Conservation (phyloP, 1,284 basidiomycete genomes). For the Leccinum griseonigrum region DNA sequence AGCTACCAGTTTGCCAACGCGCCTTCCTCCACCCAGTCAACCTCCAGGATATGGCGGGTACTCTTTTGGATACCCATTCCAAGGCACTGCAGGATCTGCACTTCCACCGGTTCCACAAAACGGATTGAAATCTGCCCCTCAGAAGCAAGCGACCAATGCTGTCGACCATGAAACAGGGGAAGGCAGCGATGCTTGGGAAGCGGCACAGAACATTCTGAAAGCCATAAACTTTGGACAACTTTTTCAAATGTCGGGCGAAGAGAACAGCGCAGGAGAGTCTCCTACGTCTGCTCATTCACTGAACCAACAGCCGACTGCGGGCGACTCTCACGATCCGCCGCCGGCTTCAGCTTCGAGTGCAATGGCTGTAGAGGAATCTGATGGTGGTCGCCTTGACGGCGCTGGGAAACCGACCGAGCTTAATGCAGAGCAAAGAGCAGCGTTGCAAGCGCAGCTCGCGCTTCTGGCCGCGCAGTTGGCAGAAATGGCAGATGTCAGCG, state of each 20-base stretch:
- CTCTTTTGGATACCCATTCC: constrained; percentile 28
- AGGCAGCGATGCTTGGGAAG: constrained; percentile 63
- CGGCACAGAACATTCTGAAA: constrained; percentile 72
- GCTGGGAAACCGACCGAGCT: constrained; percentile 16
- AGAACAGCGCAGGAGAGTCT: constrained; percentile 23
- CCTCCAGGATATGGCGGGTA: constrained; percentile 29
- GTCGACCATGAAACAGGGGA: constrained; percentile 39
- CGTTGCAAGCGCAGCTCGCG: constrained; percentile 61
- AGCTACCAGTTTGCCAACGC: constrained; percentile 31
- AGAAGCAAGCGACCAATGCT: constrained; percentile 16
- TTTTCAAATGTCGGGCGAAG: constrained; percentile 40
- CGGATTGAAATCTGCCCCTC: constrained; percentile 1
- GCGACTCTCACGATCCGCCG: constrained; percentile 7
- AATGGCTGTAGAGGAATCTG: not conserved
- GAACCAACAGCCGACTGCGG: not conserved
- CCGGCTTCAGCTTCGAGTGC: not conserved
- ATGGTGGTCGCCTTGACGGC: constrained; percentile 1
- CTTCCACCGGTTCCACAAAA: constrained; percentile 4
- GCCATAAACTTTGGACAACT: constrained; percentile 68
- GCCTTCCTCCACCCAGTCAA: constrained; percentile 30
- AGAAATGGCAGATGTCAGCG: constrained; percentile 47
- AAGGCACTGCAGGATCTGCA: constrained; percentile 8
- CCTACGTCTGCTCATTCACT: constrained; percentile 6
- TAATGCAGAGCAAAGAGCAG: constrained; percentile 46
- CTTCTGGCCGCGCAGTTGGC: constrained; percentile 61